Evolutionary conservation across 73 alveolate genomes (phyloP).

Genomic region (Stentor roeselii): DNA sequence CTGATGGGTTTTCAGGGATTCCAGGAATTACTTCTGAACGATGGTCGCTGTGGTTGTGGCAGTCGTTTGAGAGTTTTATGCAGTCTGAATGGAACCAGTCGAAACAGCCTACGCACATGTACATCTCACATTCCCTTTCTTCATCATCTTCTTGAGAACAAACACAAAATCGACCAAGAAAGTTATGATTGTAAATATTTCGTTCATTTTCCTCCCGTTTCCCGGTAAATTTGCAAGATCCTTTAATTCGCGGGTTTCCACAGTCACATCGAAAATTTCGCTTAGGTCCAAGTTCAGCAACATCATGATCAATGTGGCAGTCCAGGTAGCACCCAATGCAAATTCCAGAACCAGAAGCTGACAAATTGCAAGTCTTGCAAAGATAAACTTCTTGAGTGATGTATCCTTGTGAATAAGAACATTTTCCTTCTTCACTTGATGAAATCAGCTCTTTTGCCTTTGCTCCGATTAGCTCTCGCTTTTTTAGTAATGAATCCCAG

Average conservation of each 20-base stretch:
- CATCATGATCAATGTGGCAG: background rate
- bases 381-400: background rate
- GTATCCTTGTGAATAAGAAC: background rate
- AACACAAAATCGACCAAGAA: background rate
- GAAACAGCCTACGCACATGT: background rate
- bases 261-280: background rate
- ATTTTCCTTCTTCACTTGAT: background rate
- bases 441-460: background rate
- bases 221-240: background rate
- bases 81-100: constrained; percentile 3
- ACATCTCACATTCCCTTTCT: background rate
- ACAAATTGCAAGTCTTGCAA: background rate
- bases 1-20: background rate
- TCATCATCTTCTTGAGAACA: background rate
- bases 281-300: background rate
- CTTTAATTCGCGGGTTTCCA: background rate
- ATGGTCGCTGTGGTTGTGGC: background rate
- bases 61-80: background rate
- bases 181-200: background rate
- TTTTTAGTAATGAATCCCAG: background rate
- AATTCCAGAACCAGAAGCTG: background rate
- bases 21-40: background rate
- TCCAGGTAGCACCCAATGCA: background rate
- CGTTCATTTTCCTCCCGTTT: background rate
- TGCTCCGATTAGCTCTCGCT: background rate